phyloP scores from a whole-genome alignment of 1,284 basidiomycete genomes.

The Microbotryomycetes sp. region DNA sequence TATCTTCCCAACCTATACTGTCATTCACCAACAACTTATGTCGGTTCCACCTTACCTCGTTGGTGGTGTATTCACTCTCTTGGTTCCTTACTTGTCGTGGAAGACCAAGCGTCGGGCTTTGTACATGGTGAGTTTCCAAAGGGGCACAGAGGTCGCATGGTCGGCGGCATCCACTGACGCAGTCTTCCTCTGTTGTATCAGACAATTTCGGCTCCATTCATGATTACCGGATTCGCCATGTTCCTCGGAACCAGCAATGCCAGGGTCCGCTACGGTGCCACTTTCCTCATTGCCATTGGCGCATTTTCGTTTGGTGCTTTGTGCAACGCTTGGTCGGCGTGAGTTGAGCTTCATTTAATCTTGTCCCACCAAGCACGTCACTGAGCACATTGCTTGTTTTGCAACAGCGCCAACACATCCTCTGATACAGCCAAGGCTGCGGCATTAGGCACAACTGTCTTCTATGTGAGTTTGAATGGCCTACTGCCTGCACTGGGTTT shows the following conservation, averaged over 20 bases:
- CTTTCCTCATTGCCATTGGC: conserved; percentile 32
- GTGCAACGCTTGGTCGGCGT: conserved; percentile 27
- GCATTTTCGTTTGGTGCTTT: conserved; percentile 33
- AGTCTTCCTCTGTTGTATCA: not conserved
- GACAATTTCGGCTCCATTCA: conserved; percentile 27
- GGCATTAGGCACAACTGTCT: conserved; percentile 39
- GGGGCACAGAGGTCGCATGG: not conserved
- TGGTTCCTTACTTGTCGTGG: conserved; percentile 35
- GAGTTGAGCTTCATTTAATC: too few relatives aligned
- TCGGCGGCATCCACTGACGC: not conserved
- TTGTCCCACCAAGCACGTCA: too few relatives aligned
- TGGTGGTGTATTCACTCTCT: conserved; percentile 37
- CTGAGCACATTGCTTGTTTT: too few relatives aligned
- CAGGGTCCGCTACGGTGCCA: conserved; percentile 32
- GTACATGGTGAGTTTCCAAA: conserved; percentile 22
- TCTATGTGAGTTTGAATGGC: conserved; percentile 40
- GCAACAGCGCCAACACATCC: conserved; percentile 37
- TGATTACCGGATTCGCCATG: conserved; percentile 40
- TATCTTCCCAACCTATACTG: conserved; percentile 38
- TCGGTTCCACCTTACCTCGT: conserved; percentile 42
- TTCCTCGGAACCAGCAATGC: conserved; percentile 39
- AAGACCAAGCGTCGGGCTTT: conserved; percentile 34
- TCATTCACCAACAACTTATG: conserved; percentile 39
- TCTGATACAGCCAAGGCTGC: conserved; percentile 37
- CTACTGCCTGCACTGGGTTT: too few relatives aligned